phyloP scores from a whole-genome alignment of 2,329 filamentous ascomycete genomes.

The Penicillium sp. region DNA sequence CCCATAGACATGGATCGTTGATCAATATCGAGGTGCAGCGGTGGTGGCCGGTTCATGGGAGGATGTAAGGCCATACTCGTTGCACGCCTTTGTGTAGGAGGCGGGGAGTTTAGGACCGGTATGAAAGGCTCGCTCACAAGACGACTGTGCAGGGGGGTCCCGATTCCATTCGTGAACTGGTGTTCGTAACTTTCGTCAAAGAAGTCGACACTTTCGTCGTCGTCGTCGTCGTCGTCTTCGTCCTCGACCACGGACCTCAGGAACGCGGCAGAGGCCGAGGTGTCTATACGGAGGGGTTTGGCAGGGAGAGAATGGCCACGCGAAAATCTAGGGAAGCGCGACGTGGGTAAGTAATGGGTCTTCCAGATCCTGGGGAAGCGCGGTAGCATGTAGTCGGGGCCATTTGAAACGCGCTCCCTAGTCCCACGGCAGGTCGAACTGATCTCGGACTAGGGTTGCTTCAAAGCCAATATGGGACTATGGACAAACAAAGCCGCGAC shows the following conservation, averaged over 20 bases:
- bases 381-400: slow-evolving; percentile 24
- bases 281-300: slow-evolving; percentile 38
- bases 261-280: slow-evolving; percentile 30
- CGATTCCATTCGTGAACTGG: slow-evolving; percentile 43
- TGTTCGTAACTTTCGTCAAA: slow-evolving; percentile 32
- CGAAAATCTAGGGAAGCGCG: slow-evolving; percentile 41
- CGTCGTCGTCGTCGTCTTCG: slow-evolving; percentile 33
- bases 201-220: slow-evolving; percentile 29
- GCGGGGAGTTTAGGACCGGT: slow-evolving; percentile 74
- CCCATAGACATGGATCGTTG: slow-evolving; percentile 40
- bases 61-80: slow-evolving; percentile 52
- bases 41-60: slow-evolving; percentile 44
- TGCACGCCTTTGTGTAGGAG: slow-evolving; percentile 51
- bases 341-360: slow-evolving; percentile 31
- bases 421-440: background rate
- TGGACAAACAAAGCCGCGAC: slow-evolving; percentile 6
- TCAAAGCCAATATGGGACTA: background rate
- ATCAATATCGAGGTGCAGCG: slow-evolving; percentile 49
- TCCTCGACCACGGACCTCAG: slow-evolving; percentile 27
- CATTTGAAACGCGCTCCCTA: slow-evolving; percentile 16
- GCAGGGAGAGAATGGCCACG: slow-evolving; percentile 39
- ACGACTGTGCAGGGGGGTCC: slow-evolving; percentile 43
- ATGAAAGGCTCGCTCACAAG: slow-evolving; percentile 50
- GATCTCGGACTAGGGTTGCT: background rate
- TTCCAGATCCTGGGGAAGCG: slow-evolving; percentile 23